A percentile compares a stretch with the other conserved stretches of the same genome.
Evolutionary conservation across 1,284 basidiomycete species (phyloP).

Genomic region (Thelephora terrestris): DNA sequence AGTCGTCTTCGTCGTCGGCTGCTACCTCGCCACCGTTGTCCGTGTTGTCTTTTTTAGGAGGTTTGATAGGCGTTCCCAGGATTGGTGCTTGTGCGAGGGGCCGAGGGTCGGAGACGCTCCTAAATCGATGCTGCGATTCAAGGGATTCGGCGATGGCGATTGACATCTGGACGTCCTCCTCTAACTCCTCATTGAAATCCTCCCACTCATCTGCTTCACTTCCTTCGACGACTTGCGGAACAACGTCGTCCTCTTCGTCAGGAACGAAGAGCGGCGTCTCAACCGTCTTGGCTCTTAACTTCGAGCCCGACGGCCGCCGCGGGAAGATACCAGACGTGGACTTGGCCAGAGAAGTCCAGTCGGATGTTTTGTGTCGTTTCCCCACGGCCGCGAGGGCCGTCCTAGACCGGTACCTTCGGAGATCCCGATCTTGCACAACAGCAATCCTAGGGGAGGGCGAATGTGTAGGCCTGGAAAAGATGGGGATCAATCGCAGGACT

Average conservation of each 20-base stretch:
- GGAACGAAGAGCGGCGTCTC: conserved; percentile 42
- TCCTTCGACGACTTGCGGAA: conserved; percentile 5
- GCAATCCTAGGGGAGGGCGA: not conserved
- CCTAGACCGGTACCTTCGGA: conserved; percentile 54
- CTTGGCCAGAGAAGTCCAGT: not conserved
- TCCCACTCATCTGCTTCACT: conserved; percentile 11
- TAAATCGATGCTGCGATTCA: conserved; percentile 22
- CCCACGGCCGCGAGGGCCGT: conserved; percentile 61
- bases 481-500: too few relatives aligned
- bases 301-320: conserved; percentile 7
- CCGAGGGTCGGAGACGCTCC: conserved; percentile 1
- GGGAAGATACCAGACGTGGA: too few relatives aligned
- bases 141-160: conserved; percentile 53
- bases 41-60: not conserved
- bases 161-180: conserved; percentile 43
- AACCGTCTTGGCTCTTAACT: conserved; percentile 20
- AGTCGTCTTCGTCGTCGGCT: conserved; percentile 28
- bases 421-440: conserved; percentile 45
- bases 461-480: not conserved
- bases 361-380: conserved; percentile 35
- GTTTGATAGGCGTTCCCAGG: not conserved
- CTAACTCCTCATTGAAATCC: too few relatives aligned
- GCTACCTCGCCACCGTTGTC: not conserved
- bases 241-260: conserved; percentile 36
- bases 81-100: conserved; percentile 5